A percentile compares a stretch with the other conserved stretches of the same genome.
phyloP scores from a whole-genome alignment of 2,329 filamentous ascomycete species.

The Aurifilum marmelostoma region DNA sequence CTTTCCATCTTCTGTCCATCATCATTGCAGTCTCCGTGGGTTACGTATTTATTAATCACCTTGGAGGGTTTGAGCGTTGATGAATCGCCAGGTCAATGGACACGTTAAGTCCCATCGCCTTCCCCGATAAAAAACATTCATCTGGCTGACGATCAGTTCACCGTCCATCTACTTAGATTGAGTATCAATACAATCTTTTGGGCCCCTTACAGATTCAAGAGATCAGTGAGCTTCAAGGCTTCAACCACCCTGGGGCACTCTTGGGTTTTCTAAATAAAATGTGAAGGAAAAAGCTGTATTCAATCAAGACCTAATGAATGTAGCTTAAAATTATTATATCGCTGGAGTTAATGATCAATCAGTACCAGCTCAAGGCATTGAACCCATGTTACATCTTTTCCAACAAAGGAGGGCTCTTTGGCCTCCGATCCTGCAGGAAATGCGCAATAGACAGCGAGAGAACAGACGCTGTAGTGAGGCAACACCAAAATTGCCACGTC shows the following conservation, averaged over 20 bases:
- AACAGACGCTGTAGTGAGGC: not conserved
- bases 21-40: too few relatives aligned
- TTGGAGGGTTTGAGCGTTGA: too few relatives aligned
- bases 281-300: not conserved
- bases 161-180: too few relatives aligned
- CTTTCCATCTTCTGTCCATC: too few relatives aligned
- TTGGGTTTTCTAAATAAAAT: not conserved
- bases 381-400: not conserved
- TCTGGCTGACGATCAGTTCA: not conserved
- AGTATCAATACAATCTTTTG: not conserved
- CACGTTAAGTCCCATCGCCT: not conserved
- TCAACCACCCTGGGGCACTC: not conserved
- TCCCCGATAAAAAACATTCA: not conserved
- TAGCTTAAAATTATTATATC: not conserved
- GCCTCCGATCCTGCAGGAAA: not conserved
- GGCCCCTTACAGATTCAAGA: not conserved
- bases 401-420: too few relatives aligned
- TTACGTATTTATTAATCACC: too few relatives aligned
- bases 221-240: not conserved
- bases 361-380: not conserved
- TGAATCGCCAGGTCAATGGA: not conserved
- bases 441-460: not conserved
- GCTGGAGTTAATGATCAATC: not conserved
- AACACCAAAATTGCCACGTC: slow-evolving; percentile 25
- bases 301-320: not conserved